Base-by-base conservation (phyloP, 257 asterid species). In the Euphrasia confusa region DNA sequence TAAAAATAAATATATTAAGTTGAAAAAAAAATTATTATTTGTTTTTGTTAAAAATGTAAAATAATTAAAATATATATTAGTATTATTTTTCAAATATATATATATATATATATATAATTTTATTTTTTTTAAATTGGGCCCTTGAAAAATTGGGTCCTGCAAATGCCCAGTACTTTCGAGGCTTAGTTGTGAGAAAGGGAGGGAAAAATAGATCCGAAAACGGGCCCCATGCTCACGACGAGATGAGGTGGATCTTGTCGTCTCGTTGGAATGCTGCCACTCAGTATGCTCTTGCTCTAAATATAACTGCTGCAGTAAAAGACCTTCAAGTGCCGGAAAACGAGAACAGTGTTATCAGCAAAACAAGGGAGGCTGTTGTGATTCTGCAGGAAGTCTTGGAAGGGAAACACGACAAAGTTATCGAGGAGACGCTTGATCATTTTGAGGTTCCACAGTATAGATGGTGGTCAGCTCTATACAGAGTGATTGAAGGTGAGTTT, bases 381-480 rank as follows among this genome's bases (percentile, higher is more conserved):
- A 73, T 77, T 53, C 58, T 88, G 75, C 84, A 78, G 68, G 87
- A 72, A 61, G 83, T 84, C 50, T 72, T 88, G 71, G 60, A 70
- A 67, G 91, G 94, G 14, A 81, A 78, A 32, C 88, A 77, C 55
- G 85, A 75, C 59, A 65, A 55, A 60, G 79, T 54, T 35, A 80
- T 84, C 48, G 93, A 77, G 62, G 83, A 79, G 70, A 78, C 83
- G 17, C 91, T 89, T 26, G 74, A 75, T 57, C 70, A 68, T 63
- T 72, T 63, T 47, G 73, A 82, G 67, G 85, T 84, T 66, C 76
- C 89, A 7, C 75, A 74, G 24, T 72, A 70, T 54, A 56, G 76
- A 28, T 83, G 91, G 95, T 82, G 94, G 94, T 82, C 90, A 14
- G 75, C 84, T 70, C 67, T 89, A 59, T 81, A 82, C 78, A 73